phyloP scores from a whole-genome alignment of 805 yeast species.

The Spathaspora boniae region DNA sequence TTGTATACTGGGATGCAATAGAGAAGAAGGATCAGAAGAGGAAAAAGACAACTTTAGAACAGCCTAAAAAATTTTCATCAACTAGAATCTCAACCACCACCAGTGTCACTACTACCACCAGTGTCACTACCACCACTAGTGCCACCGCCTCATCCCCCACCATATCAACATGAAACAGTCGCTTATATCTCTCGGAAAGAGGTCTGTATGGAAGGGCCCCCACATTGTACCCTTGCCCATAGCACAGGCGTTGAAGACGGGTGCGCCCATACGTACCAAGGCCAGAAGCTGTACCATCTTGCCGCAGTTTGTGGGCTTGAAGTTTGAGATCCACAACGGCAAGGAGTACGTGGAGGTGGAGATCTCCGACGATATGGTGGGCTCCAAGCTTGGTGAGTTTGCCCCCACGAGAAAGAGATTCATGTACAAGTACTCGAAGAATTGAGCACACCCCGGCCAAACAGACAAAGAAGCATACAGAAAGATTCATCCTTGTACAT shows the following conservation, averaged over 20 bases:
- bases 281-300: constrained; percentile 92
- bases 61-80: too few relatives aligned
- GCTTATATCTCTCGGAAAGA: constrained; percentile 21
- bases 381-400: constrained; percentile 90
- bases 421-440: constrained; percentile 75
- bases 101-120: constrained; percentile 7
- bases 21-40: constrained; percentile 1
- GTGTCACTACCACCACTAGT: constrained; percentile 5
- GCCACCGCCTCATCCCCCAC: constrained; percentile 2
- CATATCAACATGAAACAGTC: constrained; percentile 30
- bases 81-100: neutral
- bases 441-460: constrained; percentile 25
- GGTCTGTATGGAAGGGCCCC: constrained; percentile 66
- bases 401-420: constrained; percentile 91
- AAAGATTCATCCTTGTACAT: too few relatives aligned
- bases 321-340: constrained; percentile 95
- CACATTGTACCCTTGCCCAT: constrained; percentile 94
- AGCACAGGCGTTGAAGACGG: constrained; percentile 73
- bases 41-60: neutral
- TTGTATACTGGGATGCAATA: neutral
- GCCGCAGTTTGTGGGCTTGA: constrained; percentile 93
- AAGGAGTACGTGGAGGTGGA: constrained; percentile 86
- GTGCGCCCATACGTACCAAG: constrained; percentile 89
- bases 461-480: neutral
- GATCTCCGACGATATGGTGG: constrained; percentile 94